Conservation (phyloP, 106 monocot species). For the Acorus gramineus region DNA sequence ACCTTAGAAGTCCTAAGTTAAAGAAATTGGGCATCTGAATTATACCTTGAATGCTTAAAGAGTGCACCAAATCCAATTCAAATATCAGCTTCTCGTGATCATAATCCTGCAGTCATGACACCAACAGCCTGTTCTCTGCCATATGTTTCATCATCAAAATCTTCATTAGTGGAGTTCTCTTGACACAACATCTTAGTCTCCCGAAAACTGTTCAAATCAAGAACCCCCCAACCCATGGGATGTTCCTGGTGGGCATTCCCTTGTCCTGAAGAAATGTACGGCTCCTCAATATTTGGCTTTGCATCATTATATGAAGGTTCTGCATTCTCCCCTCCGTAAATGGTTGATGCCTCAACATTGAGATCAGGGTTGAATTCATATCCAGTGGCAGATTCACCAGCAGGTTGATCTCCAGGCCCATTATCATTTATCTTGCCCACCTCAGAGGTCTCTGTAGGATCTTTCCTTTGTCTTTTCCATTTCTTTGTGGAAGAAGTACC, state of each 20-base stretch:
- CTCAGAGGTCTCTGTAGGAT: constrained; percentile 39
- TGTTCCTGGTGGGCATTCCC: constrained; percentile 14
- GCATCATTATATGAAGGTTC: constrained; percentile 39
- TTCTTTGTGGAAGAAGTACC: constrained; percentile 96
- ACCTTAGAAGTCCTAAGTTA: too few species aligned
- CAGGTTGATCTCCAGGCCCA: constrained; percentile 20
- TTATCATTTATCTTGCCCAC: constrained; percentile 22
- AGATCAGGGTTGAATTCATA: constrained; percentile 38
- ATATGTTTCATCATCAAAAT: constrained; percentile 54
- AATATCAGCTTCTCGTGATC: too few species aligned
- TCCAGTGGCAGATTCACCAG: constrained; percentile 19
- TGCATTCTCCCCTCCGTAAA: constrained; percentile 15
- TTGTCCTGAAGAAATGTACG: constrained; percentile 25
- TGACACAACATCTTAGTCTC: constrained; percentile 53
- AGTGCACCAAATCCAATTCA: too few species aligned
- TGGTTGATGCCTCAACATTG: constrained; percentile 25
- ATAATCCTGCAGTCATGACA: constrained; percentile 28
- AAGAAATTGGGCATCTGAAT: too few species aligned
- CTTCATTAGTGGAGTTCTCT: constrained; percentile 55
- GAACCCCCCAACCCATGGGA: constrained; percentile 31
- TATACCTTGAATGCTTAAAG: too few species aligned
- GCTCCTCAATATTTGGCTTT: constrained; percentile 27
- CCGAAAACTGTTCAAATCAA: constrained; percentile 17
- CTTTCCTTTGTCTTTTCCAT: constrained; percentile 93
- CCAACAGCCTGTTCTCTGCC: constrained; percentile 29